Percentiles rank a stretch among this genome's conserved stretches.
These are phyloP conservation scores for Picea mariana DNA, from an alignment of 83 land plant genomes.

Conservation along the genomic window DNA sequence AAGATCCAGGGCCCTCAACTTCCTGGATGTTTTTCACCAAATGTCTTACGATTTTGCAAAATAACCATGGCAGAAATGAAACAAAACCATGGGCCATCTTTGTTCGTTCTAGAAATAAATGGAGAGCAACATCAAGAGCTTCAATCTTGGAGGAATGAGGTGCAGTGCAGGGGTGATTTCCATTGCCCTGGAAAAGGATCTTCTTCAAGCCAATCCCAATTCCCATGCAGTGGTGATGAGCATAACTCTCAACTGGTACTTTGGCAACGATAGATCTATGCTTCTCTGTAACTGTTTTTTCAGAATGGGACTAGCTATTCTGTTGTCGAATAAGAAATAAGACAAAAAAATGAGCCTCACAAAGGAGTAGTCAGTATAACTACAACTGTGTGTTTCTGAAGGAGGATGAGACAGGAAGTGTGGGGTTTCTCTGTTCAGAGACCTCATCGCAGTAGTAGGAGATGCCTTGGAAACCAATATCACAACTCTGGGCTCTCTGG, in stretches of 20 bases:
- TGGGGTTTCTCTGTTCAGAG: slow-evolving; percentile 13
- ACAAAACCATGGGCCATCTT: too few relatives aligned
- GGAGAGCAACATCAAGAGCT: neutral
- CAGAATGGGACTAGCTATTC: slow-evolving; percentile 1
- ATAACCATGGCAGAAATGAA: too few relatives aligned
- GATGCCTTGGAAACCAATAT: slow-evolving; percentile 16
- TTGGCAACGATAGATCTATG: slow-evolving; percentile 19
- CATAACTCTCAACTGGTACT: slow-evolving; percentile 15
- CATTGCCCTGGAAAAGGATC: slow-evolving; percentile 11
- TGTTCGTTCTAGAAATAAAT: neutral
- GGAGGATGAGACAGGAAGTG: neutral
- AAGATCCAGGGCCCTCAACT: too few relatives aligned
- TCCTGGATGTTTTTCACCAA: too few relatives aligned
- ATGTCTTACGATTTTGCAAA: too few relatives aligned
- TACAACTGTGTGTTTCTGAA: slow-evolving; percentile 3
- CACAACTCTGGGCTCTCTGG: slow-evolving; percentile 5
- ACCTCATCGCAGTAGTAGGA: slow-evolving; percentile 11
- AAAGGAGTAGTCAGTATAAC: neutral
- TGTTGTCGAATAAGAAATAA: neutral
- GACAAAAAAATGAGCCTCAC: neutral
- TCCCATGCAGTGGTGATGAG: slow-evolving; percentile 2
- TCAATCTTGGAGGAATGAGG: slow-evolving; percentile 17
- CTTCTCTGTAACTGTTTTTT: slow-evolving; percentile 15
- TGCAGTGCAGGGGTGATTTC: slow-evolving; percentile 19
- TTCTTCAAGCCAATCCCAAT: slow-evolving; percentile 5